phyloP scores from a whole-genome alignment of 2,329 filamentous ascomycete genomes.

The Sclerotiophoma versabilis region DNA sequence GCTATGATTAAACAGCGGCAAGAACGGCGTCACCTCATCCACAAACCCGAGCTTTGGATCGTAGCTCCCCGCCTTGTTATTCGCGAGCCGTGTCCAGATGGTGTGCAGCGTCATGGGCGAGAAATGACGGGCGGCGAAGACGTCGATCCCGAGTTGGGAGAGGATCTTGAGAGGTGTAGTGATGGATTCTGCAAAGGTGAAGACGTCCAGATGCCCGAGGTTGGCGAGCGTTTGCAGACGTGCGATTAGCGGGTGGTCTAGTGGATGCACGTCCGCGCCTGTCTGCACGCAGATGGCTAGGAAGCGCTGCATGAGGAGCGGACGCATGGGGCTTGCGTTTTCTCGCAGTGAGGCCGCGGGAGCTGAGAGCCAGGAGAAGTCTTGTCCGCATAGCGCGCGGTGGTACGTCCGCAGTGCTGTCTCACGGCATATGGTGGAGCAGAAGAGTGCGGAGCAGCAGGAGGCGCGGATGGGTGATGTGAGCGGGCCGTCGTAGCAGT shows the following conservation, averaged over 20 bases:
- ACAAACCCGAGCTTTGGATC: conserved; percentile 34
- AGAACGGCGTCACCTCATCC: conserved; percentile 35
- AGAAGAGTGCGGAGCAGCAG: conserved; percentile 32
- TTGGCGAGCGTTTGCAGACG: conserved; percentile 39
- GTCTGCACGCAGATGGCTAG: conserved; percentile 36
- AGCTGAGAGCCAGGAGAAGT: conserved; percentile 33
- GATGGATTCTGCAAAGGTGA: conserved; percentile 40
- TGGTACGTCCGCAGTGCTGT: conserved; percentile 37
- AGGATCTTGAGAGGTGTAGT: conserved; percentile 36
- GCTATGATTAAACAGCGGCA: conserved; percentile 46
- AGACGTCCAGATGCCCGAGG: conserved; percentile 35
- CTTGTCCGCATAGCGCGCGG: conserved; percentile 34
- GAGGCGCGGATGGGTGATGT: conserved; percentile 21
- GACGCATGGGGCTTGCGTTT: conserved; percentile 31
- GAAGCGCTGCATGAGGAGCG: conserved; percentile 37
- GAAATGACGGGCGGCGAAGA: conserved; percentile 24
- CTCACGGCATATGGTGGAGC: conserved; percentile 32
- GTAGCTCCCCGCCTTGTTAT: conserved; percentile 42
- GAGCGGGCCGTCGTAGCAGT: conserved; percentile 32
- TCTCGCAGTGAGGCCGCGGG: conserved; percentile 15
- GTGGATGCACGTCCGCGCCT: conserved; percentile 13
- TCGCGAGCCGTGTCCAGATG: conserved; percentile 41
- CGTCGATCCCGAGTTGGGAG: conserved; percentile 35
- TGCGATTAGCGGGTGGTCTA: conserved; percentile 36
- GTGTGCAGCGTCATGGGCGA: conserved; percentile 43